phyloP scores from a whole-genome alignment of 2,329 filamentous ascomycete species.

The Aspergillus sp. region DNA sequence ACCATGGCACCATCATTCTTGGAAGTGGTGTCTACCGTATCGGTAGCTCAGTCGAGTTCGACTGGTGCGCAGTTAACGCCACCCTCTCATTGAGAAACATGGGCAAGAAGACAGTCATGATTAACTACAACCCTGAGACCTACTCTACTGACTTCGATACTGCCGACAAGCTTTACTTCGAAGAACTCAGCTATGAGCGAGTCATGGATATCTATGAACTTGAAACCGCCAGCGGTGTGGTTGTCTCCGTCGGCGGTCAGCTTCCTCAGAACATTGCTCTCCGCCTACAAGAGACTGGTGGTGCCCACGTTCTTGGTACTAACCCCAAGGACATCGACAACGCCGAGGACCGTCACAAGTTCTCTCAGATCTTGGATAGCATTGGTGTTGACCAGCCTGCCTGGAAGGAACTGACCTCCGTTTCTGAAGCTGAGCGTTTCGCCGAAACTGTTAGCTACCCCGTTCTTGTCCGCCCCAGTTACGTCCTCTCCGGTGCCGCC shows the following conservation, averaged over 20 bases:
- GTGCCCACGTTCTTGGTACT: slow-evolving; percentile 88
- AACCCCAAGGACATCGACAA: slow-evolving; percentile 94
- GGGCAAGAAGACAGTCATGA: slow-evolving; percentile 97
- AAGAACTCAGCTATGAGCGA: slow-evolving; percentile 93
- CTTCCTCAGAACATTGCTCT: slow-evolving; percentile 97
- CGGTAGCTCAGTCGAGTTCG: slow-evolving; percentile 95
- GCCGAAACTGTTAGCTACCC: slow-evolving; percentile 85
- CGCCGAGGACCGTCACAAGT: slow-evolving; percentile 97
- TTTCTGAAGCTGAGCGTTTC: slow-evolving; percentile 82
- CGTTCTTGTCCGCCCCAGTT: slow-evolving; percentile 89
- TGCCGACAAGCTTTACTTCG: slow-evolving; percentile 92
- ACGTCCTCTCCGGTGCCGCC: slow-evolving; percentile 94
- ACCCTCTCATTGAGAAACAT: slow-evolving; percentile 78
- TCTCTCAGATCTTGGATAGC: slow-evolving; percentile 94
- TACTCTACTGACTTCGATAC: slow-evolving; percentile 81
- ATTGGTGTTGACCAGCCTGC: slow-evolving; percentile 96
- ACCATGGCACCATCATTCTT: slow-evolving; percentile 84
- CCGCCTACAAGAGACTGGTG: slow-evolving; percentile 84
- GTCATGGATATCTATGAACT: slow-evolving; percentile 99
- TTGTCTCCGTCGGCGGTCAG: slow-evolving; percentile 94
- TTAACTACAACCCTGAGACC: slow-evolving; percentile 89
- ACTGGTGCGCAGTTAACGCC: slow-evolving; percentile 95
- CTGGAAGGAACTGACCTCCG: slow-evolving; percentile 95
- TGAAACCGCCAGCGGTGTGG: slow-evolving; percentile 78
- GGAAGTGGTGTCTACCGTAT: slow-evolving; percentile 97